phyloP scores from a whole-genome alignment of 1,139 yeast genomes.

The Taphrina communis region DNA sequence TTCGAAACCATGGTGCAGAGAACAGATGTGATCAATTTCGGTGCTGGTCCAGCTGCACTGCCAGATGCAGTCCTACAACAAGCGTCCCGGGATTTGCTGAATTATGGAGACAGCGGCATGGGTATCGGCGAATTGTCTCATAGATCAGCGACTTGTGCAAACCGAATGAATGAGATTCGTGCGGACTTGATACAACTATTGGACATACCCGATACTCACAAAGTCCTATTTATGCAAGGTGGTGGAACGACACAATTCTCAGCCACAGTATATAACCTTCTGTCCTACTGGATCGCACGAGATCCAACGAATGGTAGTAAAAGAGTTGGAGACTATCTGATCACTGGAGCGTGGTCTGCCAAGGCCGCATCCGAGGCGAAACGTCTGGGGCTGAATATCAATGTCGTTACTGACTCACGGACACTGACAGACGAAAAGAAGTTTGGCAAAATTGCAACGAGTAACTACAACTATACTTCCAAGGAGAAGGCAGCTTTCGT shows the following conservation, averaged over 20 bases:
- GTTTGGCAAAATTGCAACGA: conserved; percentile 70
- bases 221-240: conserved; percentile 92
- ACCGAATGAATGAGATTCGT: conserved; percentile 79
- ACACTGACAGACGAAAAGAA: conserved; percentile 54
- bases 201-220: conserved; percentile 86
- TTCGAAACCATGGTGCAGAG: conserved; percentile 11
- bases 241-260: conserved; percentile 98
- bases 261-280: conserved; percentile 78
- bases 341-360: conserved; percentile 92
- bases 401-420: conserved; percentile 71
- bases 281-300: conserved; percentile 73
- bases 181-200: conserved; percentile 66
- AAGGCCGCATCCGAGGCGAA: conserved; percentile 85
- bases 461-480: conserved; percentile 52
- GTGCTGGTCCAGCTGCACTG: conserved; percentile 95
- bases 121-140: conserved; percentile 97
- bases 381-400: conserved; percentile 79
- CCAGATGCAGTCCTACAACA: conserved; percentile 83
- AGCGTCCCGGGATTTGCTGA: conserved; percentile 81
- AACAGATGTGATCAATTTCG: conserved; percentile 62
- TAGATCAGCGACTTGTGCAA: conserved; percentile 81
- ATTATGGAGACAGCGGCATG: conserved; percentile 69
- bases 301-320: conserved; percentile 57
- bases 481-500: conserved; percentile 74
- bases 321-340: conserved; percentile 84